phyloP scores from a whole-genome alignment of 495 filamentous ascomycete species.

The Cercophora sp. region DNA sequence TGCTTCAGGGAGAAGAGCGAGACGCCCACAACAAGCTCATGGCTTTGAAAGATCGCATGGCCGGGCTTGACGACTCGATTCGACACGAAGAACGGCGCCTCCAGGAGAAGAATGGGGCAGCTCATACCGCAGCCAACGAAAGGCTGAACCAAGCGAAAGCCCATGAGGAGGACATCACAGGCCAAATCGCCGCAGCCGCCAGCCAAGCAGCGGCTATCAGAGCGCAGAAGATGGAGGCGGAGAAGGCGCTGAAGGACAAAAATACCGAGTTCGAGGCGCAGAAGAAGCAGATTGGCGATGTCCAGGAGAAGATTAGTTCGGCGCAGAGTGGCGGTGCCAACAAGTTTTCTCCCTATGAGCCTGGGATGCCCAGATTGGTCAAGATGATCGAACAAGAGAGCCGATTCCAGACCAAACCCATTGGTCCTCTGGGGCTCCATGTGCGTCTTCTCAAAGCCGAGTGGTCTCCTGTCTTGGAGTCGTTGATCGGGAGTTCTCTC shows the following conservation, averaged over 20 bases:
- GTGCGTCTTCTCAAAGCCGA: slow-evolving; percentile 70
- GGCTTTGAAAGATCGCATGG: slow-evolving; percentile 29
- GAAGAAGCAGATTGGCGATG: slow-evolving; percentile 29
- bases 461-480: slow-evolving; percentile 84
- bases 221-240: slow-evolving; percentile 26
- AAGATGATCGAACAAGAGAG: slow-evolving; percentile 61
- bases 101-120: slow-evolving; percentile 53
- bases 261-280: slow-evolving; percentile 41
- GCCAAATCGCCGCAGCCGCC: slow-evolving; percentile 34
- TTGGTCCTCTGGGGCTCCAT: slow-evolving; percentile 79
- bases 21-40: slow-evolving; percentile 40
- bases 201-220: slow-evolving; percentile 35
- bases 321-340: slow-evolving; percentile 34
- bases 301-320: slow-evolving; percentile 49
- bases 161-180: slow-evolving; percentile 41
- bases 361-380: slow-evolving; percentile 59
- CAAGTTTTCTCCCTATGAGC: slow-evolving; percentile 51
- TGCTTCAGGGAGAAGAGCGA: slow-evolving; percentile 43
- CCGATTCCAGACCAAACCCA: slow-evolving; percentile 64
- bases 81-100: slow-evolving; percentile 40
- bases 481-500: slow-evolving; percentile 58
- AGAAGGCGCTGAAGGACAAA: slow-evolving; percentile 29
- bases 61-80: slow-evolving; percentile 37
- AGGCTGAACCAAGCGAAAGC: slow-evolving; percentile 49
- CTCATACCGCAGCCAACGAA: slow-evolving; percentile 30